Evolutionary conservation across 176 grass and related monocot species (phyloP), one percentile per base, ranked within the genome.

Genomic region (Pharus latifolius): DNA sequence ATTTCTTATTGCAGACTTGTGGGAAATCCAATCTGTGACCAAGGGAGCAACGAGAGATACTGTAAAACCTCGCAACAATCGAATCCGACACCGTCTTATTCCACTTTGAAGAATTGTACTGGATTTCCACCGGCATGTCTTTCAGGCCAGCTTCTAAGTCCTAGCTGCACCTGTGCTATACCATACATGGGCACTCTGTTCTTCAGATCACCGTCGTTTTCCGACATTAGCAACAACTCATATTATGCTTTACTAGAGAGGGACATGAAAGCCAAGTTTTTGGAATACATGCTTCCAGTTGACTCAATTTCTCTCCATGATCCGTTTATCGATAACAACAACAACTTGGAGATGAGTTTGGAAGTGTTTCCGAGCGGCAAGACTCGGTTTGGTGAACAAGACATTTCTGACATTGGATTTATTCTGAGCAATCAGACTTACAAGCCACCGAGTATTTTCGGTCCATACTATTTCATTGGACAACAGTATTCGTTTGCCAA

Each of bases 391-490:
- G 9, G 13, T 2, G 82, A 77, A 44, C 50, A 52, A 18, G 88
- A 96, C 12, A 82, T 87, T 12, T 15, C 30, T 2, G 22, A 7
- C 0, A 27, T 92, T 60, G 93, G 58, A 14, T 89, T 87, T 63
- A 44, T 97, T 4, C 43, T 97, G 1, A 97, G 80, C 58, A 97
- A 87, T 19, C 93, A 92, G 64, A 92, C 80, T 0, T 97, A 91
- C 2, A 97, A 97, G 50, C 93, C 93, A 10, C 31, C 64, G 0
- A 0, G 0, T 1, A 12, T 0, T 5, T 97, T 80, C 1, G 93
- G 93, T 6, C 89, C 89, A 4, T 97, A 87, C 67, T 84, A 37
- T 69, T 97, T 97, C 78, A 56, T 85, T 3, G 78, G 14, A 10
- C 69, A 92, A 69, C 16, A 45, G 0, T 97, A 97, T 16, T 0